Evolutionary conservation across 164 flowering plant genomes (phyloP).

Genomic region (Stephania yunnanensis): DNA sequence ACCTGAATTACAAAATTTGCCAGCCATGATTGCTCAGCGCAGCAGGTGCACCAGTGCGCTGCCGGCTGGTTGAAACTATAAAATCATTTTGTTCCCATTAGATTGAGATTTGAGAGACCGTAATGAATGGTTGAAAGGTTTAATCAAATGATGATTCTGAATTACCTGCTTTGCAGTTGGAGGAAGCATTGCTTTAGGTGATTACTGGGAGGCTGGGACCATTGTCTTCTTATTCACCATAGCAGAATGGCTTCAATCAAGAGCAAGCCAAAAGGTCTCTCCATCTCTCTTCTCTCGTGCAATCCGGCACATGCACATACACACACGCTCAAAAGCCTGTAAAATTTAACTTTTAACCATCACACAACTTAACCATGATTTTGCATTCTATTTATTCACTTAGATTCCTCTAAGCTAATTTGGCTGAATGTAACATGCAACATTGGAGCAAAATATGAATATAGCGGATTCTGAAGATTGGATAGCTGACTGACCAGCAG

Average conservation of each 20-base stretch:
- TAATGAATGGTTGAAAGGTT: background rate
- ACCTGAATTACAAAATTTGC: background rate
- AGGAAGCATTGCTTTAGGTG: conserved; percentile 58
- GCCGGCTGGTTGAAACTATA: background rate
- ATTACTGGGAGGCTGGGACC: conserved; percentile 72
- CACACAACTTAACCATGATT: too few species aligned
- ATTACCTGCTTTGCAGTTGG: conserved; percentile 40
- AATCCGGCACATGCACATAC: background rate
- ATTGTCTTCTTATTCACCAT: conserved; percentile 79
- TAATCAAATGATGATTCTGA: background rate
- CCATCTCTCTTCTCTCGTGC: background rate
- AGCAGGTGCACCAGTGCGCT: too few species aligned
- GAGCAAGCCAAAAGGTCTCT: conserved; percentile 84
- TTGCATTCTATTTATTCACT: background rate
- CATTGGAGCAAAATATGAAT: too few species aligned
- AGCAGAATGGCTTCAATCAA: conserved; percentile 90
- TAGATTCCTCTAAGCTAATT: background rate
- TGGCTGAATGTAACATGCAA: background rate
- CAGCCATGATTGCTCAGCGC: background rate
- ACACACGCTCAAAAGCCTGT: background rate
- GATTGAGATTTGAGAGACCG: background rate
- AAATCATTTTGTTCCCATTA: background rate
- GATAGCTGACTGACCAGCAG: background rate
- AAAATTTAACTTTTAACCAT: too few species aligned
- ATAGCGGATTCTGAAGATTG: too few species aligned